Evolutionary conservation across 306 rosid species (phyloP).

Genomic region (Carpinus fangiana): DNA sequence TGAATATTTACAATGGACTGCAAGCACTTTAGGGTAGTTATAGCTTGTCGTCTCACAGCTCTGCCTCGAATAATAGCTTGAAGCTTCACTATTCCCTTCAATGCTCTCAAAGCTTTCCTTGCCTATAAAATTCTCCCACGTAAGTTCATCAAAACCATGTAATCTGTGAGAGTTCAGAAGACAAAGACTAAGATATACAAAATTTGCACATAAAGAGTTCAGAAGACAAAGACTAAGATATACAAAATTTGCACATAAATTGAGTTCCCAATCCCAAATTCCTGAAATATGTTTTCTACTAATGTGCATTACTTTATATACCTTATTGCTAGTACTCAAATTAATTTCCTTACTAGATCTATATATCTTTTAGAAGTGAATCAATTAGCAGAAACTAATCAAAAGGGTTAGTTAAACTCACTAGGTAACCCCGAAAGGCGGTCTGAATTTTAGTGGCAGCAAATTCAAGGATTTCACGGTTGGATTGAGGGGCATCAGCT

Average conservation of each 20-base stretch:
- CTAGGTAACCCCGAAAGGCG: slow-evolving; percentile 80
- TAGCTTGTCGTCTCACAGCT: slow-evolving; percentile 91
- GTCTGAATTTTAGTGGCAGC: slow-evolving; percentile 78
- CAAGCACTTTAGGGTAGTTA: slow-evolving; percentile 75
- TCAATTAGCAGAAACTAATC: background rate
- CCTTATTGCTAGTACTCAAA: background rate
- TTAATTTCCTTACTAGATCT: too few species aligned
- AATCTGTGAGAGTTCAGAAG: background rate
- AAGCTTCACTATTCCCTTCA: slow-evolving; percentile 93
- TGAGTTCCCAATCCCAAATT: background rate
- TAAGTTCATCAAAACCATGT: slow-evolving; percentile 3
- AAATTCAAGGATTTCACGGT: slow-evolving; percentile 39
- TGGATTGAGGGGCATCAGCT: slow-evolving; percentile 30
- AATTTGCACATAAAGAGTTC: background rate
- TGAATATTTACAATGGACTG: slow-evolving; percentile 87
- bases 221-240: background rate
- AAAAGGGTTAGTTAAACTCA: slow-evolving; percentile 45
- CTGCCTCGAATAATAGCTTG: slow-evolving; percentile 92
- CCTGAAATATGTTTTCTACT: background rate
- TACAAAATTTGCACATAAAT: background rate
- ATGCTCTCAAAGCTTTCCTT: slow-evolving; percentile 81
- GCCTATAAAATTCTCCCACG: slow-evolving; percentile 53
- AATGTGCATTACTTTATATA: background rate
- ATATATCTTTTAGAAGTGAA: too few species aligned
- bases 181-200: background rate